Evolutionary conservation across 176 grass and related monocot species (phyloP).

Genomic region (Carex pumila): DNA sequence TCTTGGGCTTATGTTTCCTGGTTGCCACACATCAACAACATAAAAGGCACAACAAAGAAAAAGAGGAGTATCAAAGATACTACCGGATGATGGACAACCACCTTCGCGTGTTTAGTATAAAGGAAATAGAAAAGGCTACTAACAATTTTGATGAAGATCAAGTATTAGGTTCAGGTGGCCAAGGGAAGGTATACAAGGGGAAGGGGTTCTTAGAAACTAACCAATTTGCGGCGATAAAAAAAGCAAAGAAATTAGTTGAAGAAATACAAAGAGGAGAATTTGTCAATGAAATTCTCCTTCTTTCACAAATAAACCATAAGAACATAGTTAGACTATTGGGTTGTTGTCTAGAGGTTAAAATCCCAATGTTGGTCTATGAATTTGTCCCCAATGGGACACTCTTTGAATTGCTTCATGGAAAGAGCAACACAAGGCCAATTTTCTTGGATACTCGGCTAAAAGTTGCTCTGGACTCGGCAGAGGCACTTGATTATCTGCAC

Average conservation of each 20-base stretch:
- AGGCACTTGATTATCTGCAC: no score
- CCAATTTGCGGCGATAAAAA: slow-evolving; percentile 23
- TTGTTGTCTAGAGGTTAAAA: no score
- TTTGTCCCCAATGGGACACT: no score
- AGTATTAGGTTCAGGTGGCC: not conserved
- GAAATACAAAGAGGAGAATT: not conserved
- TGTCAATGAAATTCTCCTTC: no score
- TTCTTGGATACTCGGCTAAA: no score
- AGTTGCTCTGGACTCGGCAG: no score
- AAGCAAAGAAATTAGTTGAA: not conserved
- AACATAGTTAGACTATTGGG: no score
- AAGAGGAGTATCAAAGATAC: not conserved
- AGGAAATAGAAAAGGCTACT: not conserved
- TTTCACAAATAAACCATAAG: no score
- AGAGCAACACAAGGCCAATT: no score
- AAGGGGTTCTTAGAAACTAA: not conserved
- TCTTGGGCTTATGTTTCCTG: not conserved
- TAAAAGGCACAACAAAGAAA: not conserved
- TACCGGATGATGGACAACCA: not conserved
- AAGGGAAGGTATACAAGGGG: slow-evolving; percentile 28
- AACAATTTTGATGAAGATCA: not conserved
- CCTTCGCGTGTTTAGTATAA: not conserved
- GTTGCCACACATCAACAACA: not conserved
- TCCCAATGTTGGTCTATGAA: no score
- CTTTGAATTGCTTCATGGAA: no score